phyloP scores from a whole-genome alignment of 805 yeast species.

The Barnettozyma pratensis region DNA sequence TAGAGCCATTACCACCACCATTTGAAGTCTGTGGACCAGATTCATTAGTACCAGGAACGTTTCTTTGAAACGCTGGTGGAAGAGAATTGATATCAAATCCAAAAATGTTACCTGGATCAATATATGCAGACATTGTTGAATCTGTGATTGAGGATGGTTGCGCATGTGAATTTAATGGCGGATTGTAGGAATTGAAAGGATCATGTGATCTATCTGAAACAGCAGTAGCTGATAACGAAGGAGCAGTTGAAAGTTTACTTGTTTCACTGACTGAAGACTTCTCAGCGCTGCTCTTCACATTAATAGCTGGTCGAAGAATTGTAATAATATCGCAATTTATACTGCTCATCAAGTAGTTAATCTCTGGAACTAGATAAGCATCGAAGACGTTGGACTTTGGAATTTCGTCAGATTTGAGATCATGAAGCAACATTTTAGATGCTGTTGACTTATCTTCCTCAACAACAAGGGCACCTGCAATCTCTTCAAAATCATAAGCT shows the following conservation, averaged over 20 bases:
- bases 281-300: not conserved
- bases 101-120: not conserved
- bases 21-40: not conserved
- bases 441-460: slow-evolving; percentile 1
- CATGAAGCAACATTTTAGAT: slow-evolving; percentile 6
- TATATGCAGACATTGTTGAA: not conserved
- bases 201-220: not conserved
- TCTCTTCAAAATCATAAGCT: slow-evolving; percentile 14
- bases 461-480: slow-evolving; percentile 3
- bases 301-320: slow-evolving; percentile 15
- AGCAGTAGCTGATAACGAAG: not conserved
- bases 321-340: slow-evolving; percentile 11
- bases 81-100: not conserved
- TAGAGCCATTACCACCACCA: not conserved
- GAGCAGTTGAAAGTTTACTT: not conserved
- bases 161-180: not conserved
- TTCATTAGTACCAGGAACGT: not conserved
- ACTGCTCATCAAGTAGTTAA: slow-evolving; percentile 10
- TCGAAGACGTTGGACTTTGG: slow-evolving; percentile 17
- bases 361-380: slow-evolving; percentile 14
- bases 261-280: not conserved
- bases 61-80: not conserved
- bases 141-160: not conserved
- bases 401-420: slow-evolving; percentile 14
- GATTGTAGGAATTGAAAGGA: not conserved